A percentile compares a stretch with the other conserved stretches of the same genome.
These are phyloP conservation scores for Geotrichum histeridarum DNA, from an alignment of 1,139 yeast genomes.

Conservation along the genomic window DNA sequence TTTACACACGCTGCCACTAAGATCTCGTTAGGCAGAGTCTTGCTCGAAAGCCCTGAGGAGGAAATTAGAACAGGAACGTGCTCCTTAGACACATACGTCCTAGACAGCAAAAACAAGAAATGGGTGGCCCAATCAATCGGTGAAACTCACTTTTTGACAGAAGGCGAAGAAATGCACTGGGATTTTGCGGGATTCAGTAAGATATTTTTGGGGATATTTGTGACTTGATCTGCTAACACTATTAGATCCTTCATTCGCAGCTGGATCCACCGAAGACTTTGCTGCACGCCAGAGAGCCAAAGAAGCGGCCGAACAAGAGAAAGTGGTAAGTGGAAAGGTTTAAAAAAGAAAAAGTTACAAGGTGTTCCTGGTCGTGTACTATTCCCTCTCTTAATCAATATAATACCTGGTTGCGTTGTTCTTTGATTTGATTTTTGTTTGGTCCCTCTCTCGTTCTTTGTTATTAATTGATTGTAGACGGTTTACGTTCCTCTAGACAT, in stretches of 20 bases:
- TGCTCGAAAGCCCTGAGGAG: constrained; percentile 48
- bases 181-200: constrained; percentile 48
- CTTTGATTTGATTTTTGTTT: constrained; percentile 10
- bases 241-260: constrained; percentile 50
- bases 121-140: constrained; percentile 67
- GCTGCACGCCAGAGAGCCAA: constrained; percentile 36
- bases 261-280: constrained; percentile 73
- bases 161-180: constrained; percentile 95
- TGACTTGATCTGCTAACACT: not conserved
- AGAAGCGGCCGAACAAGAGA: constrained; percentile 23
- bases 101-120: constrained; percentile 36
- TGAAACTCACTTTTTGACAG: constrained; percentile 54
- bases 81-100: constrained; percentile 51
- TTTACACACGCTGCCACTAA: constrained; percentile 83
- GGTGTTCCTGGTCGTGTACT: not conserved
- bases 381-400: not conserved
- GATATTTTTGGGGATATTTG: not conserved
- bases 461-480: constrained; percentile 11
- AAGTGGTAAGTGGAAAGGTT: constrained; percentile 24
- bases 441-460: not conserved
- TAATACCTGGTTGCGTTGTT: not conserved
- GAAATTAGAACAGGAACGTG: constrained; percentile 52
- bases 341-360: too few relatives aligned
- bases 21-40: constrained; percentile 68
- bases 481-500: constrained; percentile 29